Percentiles rank a stretch among this genome's conserved stretches.
phyloP scores from a whole-genome alignment of 2,329 filamentous ascomycete genomes.

The Capronia epimyces region DNA sequence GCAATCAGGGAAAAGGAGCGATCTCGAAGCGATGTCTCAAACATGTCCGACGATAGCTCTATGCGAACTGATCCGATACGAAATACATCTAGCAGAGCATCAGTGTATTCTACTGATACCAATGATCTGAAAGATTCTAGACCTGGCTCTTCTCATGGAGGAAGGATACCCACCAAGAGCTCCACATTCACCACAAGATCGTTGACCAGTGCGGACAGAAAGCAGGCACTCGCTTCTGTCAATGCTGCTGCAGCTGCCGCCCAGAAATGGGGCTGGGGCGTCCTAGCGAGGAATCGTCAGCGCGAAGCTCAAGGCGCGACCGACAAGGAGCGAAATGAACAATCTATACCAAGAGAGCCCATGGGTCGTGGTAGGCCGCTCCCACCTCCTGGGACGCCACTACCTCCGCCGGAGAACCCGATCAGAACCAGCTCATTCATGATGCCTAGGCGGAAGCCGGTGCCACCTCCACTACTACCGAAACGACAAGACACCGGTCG shows the following conservation, averaged over 20 bases:
- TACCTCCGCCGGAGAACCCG: conserved; percentile 62
- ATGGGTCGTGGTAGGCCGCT: conserved; percentile 79
- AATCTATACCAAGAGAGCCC: conserved; percentile 55
- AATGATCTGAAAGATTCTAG: conserved; percentile 14
- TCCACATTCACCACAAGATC: conserved; percentile 25
- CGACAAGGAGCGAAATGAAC: conserved; percentile 36
- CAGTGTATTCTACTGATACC: conserved; percentile 23
- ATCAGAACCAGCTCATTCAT: conserved; percentile 52
- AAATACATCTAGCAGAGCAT: conserved; percentile 24
- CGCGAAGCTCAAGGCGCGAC: conserved; percentile 34
- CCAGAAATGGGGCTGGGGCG: conserved; percentile 55
- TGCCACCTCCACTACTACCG: conserved; percentile 41
- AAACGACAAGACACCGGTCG: conserved; percentile 30
- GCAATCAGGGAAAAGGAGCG: conserved; percentile 32
- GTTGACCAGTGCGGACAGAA: conserved; percentile 34
- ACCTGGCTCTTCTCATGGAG: conserved; percentile 14
- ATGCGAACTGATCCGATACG: conserved; percentile 19
- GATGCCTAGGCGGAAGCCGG: conserved; percentile 61
- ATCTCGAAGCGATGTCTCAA: conserved; percentile 47
- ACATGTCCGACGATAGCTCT: conserved; percentile 39
- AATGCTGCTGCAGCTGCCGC: conserved; percentile 52
- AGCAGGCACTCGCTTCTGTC: conserved; percentile 40
- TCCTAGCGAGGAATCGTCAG: conserved; percentile 39
- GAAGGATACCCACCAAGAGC: conserved; percentile 9
- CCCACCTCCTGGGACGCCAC: conserved; percentile 71